A percentile compares a stretch with the other conserved stretches of the same genome.
These are phyloP conservation scores for Penicillium angulare DNA, from an alignment of 495 filamentous ascomycete species.

Conservation along the genomic window DNA sequence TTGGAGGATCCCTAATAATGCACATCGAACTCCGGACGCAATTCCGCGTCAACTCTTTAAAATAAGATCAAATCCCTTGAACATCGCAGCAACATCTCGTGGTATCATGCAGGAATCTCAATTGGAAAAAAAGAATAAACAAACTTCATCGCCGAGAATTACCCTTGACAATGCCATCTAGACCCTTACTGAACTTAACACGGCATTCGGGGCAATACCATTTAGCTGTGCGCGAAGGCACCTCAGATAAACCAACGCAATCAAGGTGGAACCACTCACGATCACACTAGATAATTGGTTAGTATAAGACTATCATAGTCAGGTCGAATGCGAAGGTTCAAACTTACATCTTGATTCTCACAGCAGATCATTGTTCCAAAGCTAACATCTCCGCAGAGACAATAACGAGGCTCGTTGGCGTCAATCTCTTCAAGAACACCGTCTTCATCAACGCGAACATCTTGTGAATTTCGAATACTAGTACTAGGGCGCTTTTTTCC, in stretches of 20 bases:
- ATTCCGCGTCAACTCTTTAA: neutral
- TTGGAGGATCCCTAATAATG: neutral
- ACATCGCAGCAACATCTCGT: constrained; percentile 18
- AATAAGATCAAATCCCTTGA: constrained; percentile 2
- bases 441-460: constrained; percentile 47
- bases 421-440: constrained; percentile 71
- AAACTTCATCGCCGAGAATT: constrained; percentile 30
- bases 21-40: neutral
- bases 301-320: constrained; percentile 18
- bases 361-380: constrained; percentile 95
- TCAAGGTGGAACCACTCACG: constrained; percentile 93
- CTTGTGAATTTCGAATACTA: constrained; percentile 37
- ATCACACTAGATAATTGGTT: constrained; percentile 54
- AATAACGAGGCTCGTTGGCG: constrained; percentile 84
- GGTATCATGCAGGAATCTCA: constrained; percentile 30
- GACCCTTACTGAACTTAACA: constrained; percentile 57
- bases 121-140: neutral
- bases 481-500: constrained; percentile 49
- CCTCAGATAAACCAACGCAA: constrained; percentile 76
- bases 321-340: constrained; percentile 7
- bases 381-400: constrained; percentile 86
- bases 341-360: constrained; percentile 83
- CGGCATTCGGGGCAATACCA: constrained; percentile 95
- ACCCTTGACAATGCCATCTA: constrained; percentile 40
- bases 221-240: constrained; percentile 74